Evolutionary conservation across 1,284 basidiomycete species (phyloP).

Genomic region (Laetiporus sulphureus): DNA sequence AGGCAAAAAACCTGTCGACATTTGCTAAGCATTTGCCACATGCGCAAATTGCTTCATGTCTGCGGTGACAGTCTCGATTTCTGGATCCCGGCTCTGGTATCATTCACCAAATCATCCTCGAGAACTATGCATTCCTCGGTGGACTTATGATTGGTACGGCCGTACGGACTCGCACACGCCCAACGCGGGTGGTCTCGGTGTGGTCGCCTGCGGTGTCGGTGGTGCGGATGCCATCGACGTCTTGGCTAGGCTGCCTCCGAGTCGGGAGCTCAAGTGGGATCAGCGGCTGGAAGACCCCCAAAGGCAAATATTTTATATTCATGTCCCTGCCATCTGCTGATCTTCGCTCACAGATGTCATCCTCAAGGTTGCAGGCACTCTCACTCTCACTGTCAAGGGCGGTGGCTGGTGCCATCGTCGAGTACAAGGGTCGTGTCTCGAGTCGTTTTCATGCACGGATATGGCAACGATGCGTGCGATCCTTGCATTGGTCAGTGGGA

Average conservation of each 20-base stretch:
- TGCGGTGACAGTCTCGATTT: too few relatives aligned
- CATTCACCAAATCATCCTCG: slow-evolving; percentile 95
- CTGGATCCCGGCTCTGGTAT: too few relatives aligned
- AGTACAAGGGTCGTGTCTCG: slow-evolving; percentile 91
- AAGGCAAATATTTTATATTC: too few relatives aligned
- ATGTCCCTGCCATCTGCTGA: too few relatives aligned
- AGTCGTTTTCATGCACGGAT: slow-evolving; percentile 95
- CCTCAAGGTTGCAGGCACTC: slow-evolving; percentile 96
- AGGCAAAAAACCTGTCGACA: too few relatives aligned
- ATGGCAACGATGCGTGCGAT: slow-evolving; percentile 99
- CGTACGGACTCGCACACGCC: slow-evolving; percentile 99
- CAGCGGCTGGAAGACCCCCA: slow-evolving; percentile 92
- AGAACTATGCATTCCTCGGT: too few relatives aligned
- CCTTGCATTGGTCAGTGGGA: too few relatives aligned
- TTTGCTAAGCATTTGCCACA: too few relatives aligned
- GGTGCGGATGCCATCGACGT: slow-evolving; percentile 99
- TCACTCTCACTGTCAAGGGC: slow-evolving; percentile 95
- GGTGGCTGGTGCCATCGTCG: slow-evolving; percentile 96
- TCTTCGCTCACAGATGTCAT: slow-evolving; percentile 90
- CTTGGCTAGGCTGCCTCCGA: slow-evolving; percentile 95
- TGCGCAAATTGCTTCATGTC: too few relatives aligned
- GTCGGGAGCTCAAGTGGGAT: slow-evolving; percentile 98
- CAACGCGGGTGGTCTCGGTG: slow-evolving; percentile 97
- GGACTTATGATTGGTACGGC: too few relatives aligned
- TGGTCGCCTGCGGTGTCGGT: slow-evolving; percentile 98